These are phyloP conservation scores for Pseudogymnoascus sp. DNA, from an alignment of 2,329 filamentous ascomycete species.

Conservation along the genomic window DNA sequence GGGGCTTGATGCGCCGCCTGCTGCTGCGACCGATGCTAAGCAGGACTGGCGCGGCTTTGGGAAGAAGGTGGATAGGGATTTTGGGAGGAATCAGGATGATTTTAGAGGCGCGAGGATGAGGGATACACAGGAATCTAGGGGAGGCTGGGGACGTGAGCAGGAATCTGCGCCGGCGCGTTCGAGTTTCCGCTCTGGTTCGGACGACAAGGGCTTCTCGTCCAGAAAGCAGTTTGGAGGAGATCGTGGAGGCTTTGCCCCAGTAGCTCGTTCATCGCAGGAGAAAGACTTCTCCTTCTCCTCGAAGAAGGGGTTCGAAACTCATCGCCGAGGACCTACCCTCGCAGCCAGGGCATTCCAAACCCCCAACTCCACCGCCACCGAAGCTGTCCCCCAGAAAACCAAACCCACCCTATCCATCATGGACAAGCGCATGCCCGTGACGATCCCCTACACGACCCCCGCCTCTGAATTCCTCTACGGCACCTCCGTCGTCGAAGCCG, in stretches of 20 bases:
- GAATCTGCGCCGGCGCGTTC: background rate
- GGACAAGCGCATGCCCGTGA: slow-evolving; percentile 24
- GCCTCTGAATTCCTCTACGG: slow-evolving; percentile 92
- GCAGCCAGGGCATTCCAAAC: background rate
- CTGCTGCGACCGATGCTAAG: slow-evolving; percentile 13
- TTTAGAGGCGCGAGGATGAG: background rate
- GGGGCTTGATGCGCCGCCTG: slow-evolving; percentile 17
- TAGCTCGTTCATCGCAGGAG: background rate
- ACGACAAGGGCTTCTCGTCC: background rate
- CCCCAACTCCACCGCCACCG: background rate
- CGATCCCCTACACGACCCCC: slow-evolving; percentile 67
- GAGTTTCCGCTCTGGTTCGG: background rate
- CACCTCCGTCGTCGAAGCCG: slow-evolving; percentile 69
- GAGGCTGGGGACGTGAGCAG: background rate
- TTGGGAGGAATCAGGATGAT: background rate
- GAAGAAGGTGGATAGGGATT: background rate
- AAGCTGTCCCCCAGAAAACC: background rate
- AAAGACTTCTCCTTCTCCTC: slow-evolving; percentile 1
- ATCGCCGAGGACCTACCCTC: slow-evolving; percentile 2
- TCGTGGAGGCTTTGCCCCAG: background rate
- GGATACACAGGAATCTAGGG: slow-evolving; percentile 3
- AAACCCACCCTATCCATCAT: background rate
- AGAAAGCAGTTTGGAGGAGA: background rate
- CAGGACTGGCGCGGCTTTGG: slow-evolving; percentile 12
- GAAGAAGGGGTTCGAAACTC: background rate